Conservation (phyloP, 306 rosid genomes). For the Cucurbita maxima region DNA sequence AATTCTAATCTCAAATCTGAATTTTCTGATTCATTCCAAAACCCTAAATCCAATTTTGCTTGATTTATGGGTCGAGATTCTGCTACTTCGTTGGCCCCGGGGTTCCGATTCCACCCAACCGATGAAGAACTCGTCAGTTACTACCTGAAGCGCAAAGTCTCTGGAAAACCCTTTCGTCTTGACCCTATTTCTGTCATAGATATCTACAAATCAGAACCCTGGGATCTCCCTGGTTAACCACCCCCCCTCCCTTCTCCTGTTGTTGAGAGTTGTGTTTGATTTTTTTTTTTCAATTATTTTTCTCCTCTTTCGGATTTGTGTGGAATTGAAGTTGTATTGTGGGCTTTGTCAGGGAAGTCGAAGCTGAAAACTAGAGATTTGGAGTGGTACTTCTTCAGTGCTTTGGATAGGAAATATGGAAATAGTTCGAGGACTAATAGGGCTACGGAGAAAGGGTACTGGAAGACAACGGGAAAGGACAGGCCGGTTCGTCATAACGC, state of each 20-base stretch:
- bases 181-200: slow-evolving; percentile 58
- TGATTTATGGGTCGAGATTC: slow-evolving; percentile 31
- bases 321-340: not conserved
- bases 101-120: slow-evolving; percentile 93
- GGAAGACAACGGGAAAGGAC: slow-evolving; percentile 97
- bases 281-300: not conserved
- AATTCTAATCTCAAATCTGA: not conserved
- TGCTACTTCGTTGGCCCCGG: slow-evolving; percentile 41
- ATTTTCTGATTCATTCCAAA: not conserved
- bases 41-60: slow-evolving; percentile 1
- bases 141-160: slow-evolving; percentile 60
- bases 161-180: slow-evolving; percentile 25
- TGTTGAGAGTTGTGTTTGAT: not conserved
- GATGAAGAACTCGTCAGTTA: slow-evolving; percentile 67
- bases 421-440: slow-evolving; percentile 73
- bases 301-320: not conserved
- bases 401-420: slow-evolving; percentile 68
- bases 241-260: not conserved
- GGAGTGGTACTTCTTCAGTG: slow-evolving; percentile 90
- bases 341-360: slow-evolving; percentile 28
- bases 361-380: slow-evolving; percentile 64
- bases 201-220: slow-evolving; percentile 71
- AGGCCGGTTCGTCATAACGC: slow-evolving; percentile 23
- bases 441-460: slow-evolving; percentile 74
- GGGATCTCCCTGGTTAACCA: slow-evolving; percentile 79